Evolutionary conservation across 108 stramenopile species (phyloP).

Genomic region (Cyclotella baltica): DNA sequence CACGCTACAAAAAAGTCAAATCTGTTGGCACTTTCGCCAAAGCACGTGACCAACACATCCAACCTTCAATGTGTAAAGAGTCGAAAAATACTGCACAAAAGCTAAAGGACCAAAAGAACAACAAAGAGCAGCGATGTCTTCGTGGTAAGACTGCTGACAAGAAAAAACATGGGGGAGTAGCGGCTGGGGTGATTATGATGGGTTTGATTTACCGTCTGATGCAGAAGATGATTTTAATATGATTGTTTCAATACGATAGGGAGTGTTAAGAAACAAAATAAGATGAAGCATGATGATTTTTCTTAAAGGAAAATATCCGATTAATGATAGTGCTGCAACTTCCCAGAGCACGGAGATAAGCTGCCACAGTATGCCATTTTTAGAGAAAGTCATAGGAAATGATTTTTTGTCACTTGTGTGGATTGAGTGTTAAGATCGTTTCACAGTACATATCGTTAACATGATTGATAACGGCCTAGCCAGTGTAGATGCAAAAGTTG

Average conservation of each 20-base stretch:
- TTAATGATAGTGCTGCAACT: neutral
- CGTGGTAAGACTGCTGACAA: constrained; percentile 19
- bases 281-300: constrained; percentile 24
- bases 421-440: too few relatives aligned
- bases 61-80: constrained; percentile 40
- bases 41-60: constrained; percentile 35
- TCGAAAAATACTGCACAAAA: constrained; percentile 48
- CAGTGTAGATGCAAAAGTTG: too few relatives aligned
- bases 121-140: constrained; percentile 23
- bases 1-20: constrained; percentile 59
- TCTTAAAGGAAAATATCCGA: neutral
- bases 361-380: constrained; percentile 52
- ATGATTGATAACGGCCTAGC: too few relatives aligned
- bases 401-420: neutral
- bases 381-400: constrained; percentile 43
- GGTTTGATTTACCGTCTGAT: constrained; percentile 51
- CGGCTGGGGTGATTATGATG: constrained; percentile 41
- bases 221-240: constrained; percentile 56
- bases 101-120: constrained; percentile 46
- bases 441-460: too few relatives aligned
- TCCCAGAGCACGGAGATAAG: constrained; percentile 18
- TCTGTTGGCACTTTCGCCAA: constrained; percentile 60
- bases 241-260: constrained; percentile 47
- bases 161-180: constrained; percentile 38
- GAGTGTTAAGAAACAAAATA: constrained; percentile 54